Percentiles rank a stretch among this genome's conserved stretches.
phyloP scores from a whole-genome alignment of 2,329 filamentous ascomycete genomes.

The Fusarium zealandicum region DNA sequence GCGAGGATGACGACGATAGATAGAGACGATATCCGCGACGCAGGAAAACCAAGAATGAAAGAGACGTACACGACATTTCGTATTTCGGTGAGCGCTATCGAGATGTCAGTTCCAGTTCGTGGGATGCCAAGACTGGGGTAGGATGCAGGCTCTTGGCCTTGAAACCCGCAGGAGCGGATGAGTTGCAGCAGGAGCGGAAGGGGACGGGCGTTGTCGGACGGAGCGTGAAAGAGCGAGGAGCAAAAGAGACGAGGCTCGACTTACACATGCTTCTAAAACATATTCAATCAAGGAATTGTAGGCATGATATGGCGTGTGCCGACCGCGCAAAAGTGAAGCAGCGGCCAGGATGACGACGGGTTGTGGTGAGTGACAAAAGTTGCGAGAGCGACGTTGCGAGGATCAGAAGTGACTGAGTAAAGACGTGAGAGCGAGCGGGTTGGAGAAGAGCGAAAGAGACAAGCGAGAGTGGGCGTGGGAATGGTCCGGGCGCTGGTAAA shows the following conservation, averaged over 20 bases:
- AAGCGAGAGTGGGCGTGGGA: slow-evolving; percentile 36
- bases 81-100: slow-evolving; percentile 56
- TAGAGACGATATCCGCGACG: slow-evolving; percentile 13
- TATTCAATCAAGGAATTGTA: slow-evolving; percentile 46
- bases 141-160: slow-evolving; percentile 41
- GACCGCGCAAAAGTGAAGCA: slow-evolving; percentile 40
- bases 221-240: slow-evolving; percentile 11
- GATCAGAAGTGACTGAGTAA: slow-evolving; percentile 26
- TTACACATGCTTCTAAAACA: slow-evolving; percentile 55
- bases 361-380: slow-evolving; percentile 10
- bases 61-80: slow-evolving; percentile 58
- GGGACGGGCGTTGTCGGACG: slow-evolving; percentile 14
- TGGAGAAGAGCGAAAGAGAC: slow-evolving; percentile 33
- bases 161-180: slow-evolving; percentile 28
- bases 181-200: slow-evolving; percentile 22
- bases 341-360: slow-evolving; percentile 26
- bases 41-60: slow-evolving; percentile 15
- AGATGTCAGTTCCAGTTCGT: slow-evolving; percentile 44
- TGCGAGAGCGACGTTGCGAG: slow-evolving; percentile 25
- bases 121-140: slow-evolving; percentile 46
- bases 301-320: slow-evolving; percentile 47
- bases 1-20: too few species aligned
- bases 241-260: slow-evolving; percentile 29
- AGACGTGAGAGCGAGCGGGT: slow-evolving; percentile 29
- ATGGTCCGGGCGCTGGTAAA: slow-evolving; percentile 26